Base-by-base conservation (phyloP, 169 alveolate genomes). In the Plasmodium cynomolgi region DNA sequence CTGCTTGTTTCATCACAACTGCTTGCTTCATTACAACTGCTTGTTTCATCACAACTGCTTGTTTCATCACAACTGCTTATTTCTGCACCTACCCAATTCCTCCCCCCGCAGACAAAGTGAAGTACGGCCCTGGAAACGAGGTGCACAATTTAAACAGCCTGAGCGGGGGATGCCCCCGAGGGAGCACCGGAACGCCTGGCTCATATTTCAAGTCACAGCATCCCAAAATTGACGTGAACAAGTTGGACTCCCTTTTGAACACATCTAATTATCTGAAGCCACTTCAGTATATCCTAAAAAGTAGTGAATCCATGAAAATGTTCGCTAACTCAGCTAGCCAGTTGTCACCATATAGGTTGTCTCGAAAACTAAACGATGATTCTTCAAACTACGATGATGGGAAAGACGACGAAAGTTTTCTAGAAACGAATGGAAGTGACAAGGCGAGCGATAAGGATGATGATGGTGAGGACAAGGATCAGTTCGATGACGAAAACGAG, bases 341-440 rank as follows among this genome's bases (percentile, higher is more conserved):
- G 2, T 15, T 82, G 23, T 50, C 90, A 23, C 34, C 84, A 39
- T 72, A 73, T 11, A 39, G 84, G 77, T 7, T 84, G 50, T 84
- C 77, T 29, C 44, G 92, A 71, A 84, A 84, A 34, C 33, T 84
- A 11, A 50, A 71, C 17, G 72, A 73, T 17, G 83, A 84, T 20
- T 8, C 34, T 39, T 31, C 54, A 47, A 58, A 71, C 5, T 9
- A 84, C 33, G 37, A 68, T 1, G 37, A 68, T 4, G 37, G 31
- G 8, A n/a, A 68, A 26, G 37, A 29, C 37, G 62, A 44, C 20
- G 84, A 80, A 31, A 90, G 94, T 29, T 88, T 88, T 79, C 39
- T 88, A 17, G 94, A 88, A 77, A 50, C 41, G 15, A 33, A 86
- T 15, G 50, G 50, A 13, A 33, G 44, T 75, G 80, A 84, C 37